Percentiles rank a stretch among this genome's conserved stretches.
These are phyloP conservation scores for Diaporthe amygdali DNA, from an alignment of 2,329 filamentous ascomycete genomes.

Conservation along the genomic window DNA sequence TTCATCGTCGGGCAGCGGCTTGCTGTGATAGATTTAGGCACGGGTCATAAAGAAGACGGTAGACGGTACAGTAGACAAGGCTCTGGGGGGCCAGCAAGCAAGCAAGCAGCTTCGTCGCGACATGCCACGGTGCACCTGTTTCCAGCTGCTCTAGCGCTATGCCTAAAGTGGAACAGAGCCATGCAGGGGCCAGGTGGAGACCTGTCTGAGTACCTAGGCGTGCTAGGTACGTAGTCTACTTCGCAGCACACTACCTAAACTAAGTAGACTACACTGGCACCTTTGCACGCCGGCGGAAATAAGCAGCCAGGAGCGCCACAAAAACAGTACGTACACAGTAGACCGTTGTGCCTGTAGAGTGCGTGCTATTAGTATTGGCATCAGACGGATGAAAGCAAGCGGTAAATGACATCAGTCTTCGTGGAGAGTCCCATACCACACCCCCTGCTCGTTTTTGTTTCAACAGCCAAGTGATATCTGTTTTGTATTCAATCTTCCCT, in stretches of 20 bases:
- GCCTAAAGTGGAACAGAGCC: not conserved
- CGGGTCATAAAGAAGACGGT: constrained; percentile 33
- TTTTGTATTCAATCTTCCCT: not conserved
- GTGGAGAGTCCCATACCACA: not conserved
- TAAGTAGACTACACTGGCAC: not conserved
- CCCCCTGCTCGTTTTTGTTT: constrained; percentile 1
- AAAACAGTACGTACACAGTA: not conserved
- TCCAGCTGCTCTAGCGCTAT: not conserved
- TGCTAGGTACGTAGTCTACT: not conserved
- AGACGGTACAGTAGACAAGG: not conserved
- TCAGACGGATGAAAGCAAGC: not conserved
- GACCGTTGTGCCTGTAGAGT: not conserved
- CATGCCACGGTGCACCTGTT: constrained; percentile 13
- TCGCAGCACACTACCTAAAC: not conserved
- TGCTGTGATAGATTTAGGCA: constrained; percentile 36
- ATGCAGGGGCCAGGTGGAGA: constrained; percentile 8
- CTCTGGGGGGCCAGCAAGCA: constrained; percentile 1
- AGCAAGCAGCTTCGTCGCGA: constrained; percentile 17
- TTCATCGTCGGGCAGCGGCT: constrained; percentile 64
- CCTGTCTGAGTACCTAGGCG: not conserved
- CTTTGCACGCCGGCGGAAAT: not conserved
- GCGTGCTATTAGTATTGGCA: not conserved
- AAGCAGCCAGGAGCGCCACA: not conserved
- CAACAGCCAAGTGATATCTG: not conserved
- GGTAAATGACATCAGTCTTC: constrained; percentile 14